phyloP scores from a whole-genome alignment of 2,329 filamentous ascomycete genomes.

The Annulohypoxylon truncatum region DNA sequence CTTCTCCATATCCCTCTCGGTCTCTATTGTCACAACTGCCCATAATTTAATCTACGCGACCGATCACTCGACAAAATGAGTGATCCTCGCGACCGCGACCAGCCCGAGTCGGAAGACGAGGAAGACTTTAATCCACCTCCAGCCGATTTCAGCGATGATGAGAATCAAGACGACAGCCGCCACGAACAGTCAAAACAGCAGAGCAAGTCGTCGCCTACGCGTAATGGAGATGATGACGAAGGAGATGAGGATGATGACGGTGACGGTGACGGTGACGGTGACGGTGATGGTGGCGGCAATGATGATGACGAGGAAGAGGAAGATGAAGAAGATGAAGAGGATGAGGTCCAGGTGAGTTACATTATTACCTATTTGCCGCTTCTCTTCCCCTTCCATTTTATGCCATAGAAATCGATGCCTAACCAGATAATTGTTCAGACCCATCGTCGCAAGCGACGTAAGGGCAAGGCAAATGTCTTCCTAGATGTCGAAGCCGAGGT shows the following conservation, averaged over 20 bases:
- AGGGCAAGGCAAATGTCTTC: constrained; percentile 83
- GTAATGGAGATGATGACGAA: constrained; percentile 51
- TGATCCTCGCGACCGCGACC: constrained; percentile 61
- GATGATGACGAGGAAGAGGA: constrained; percentile 72
- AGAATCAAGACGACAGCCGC: constrained; percentile 53
- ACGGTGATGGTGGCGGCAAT: constrained; percentile 65
- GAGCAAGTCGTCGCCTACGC: constrained; percentile 42
- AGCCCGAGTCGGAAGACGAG: constrained; percentile 76
- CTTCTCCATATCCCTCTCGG: constrained; percentile 3
- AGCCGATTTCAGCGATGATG: constrained; percentile 78
- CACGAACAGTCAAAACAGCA: constrained; percentile 47
- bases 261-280: constrained; percentile 59
- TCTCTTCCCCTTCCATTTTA: not conserved
- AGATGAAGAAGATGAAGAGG: constrained; percentile 61
- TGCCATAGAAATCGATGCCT: not conserved
- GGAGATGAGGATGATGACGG: constrained; percentile 63
- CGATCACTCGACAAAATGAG: constrained; percentile 56
- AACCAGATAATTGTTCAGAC: constrained; percentile 50
- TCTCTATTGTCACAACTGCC: not conserved
- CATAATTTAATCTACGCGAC: constrained; percentile 2
- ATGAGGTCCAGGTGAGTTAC: constrained; percentile 71
- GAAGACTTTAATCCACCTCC: constrained; percentile 89
- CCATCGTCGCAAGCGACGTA: constrained; percentile 84
- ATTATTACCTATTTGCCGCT: not conserved
- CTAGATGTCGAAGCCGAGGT: constrained; percentile 99